phyloP scores from a whole-genome alignment of 2,329 filamentous ascomycete species.

The Neurospora sp. region DNA sequence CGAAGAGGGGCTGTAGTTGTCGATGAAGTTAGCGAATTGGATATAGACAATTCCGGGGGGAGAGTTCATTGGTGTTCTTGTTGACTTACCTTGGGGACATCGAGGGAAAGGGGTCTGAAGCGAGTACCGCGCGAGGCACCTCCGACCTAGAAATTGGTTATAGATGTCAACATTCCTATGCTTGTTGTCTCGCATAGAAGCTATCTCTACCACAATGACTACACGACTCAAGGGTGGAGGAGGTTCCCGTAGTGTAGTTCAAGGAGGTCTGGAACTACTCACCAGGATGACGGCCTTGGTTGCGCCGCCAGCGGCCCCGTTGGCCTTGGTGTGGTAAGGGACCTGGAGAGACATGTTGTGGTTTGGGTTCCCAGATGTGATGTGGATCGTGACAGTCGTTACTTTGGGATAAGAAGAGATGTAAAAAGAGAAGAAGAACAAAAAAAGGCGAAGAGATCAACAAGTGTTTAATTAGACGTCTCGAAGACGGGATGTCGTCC shows the following conservation, averaged over 20 bases:
- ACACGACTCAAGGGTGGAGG: background rate
- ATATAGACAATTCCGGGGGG: background rate
- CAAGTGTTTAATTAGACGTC: background rate
- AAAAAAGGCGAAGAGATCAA: background rate
- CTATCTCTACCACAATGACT: background rate
- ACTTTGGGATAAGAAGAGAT: background rate
- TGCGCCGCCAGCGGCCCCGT: conserved; percentile 40
- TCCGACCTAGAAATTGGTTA: conserved; percentile 56
- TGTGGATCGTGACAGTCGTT: background rate
- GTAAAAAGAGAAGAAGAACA: background rate
- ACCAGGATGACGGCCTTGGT: conserved; percentile 96
- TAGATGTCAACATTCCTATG: conserved; percentile 13
- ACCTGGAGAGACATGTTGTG: conserved; percentile 45
- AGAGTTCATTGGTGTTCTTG: background rate
- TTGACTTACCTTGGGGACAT: conserved; percentile 75
- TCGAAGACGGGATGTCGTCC: background rate
- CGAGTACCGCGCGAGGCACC: conserved; percentile 91
- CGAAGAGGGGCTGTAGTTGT: conserved; percentile 86
- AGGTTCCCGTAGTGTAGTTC: background rate
- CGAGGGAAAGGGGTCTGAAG: conserved; percentile 88
- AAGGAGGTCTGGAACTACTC: conserved; percentile 23
- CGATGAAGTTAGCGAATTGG: conserved; percentile 1
- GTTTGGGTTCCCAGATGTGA: background rate
- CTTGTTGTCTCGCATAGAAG: background rate
- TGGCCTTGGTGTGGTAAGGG: conserved; percentile 39